These are phyloP conservation scores for Mycena vulgaris DNA, from an alignment of 768 basidiomycete species.

Conservation along the genomic window DNA sequence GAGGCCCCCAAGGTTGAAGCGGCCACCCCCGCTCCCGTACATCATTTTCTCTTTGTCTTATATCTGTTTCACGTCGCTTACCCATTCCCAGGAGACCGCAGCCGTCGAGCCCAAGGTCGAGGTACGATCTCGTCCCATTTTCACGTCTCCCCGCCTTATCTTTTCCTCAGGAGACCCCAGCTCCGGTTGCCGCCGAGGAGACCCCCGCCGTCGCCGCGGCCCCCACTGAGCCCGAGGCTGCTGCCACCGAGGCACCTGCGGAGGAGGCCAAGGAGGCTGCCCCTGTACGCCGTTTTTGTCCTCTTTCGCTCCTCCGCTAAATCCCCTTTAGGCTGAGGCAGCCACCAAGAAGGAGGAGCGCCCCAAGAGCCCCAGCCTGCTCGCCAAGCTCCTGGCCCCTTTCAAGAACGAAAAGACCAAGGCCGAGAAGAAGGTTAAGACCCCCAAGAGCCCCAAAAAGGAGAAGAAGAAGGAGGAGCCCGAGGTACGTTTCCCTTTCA, in stretches of 20 bases:
- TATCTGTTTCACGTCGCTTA: conserved; percentile 26
- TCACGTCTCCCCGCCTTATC: conserved; percentile 21
- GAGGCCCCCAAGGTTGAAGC: conserved; percentile 62
- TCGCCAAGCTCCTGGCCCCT: conserved; percentile 84
- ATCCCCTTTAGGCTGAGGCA: conserved; percentile 54
- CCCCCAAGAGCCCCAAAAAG: conserved; percentile 85
- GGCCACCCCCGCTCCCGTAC: conserved; percentile 50
- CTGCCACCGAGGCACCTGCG: conserved; percentile 49
- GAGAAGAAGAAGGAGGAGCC: conserved; percentile 85
- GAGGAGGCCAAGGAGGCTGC: conserved; percentile 45
- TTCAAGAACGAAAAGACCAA: conserved; percentile 81
- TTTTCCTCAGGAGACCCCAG: conserved; percentile 53
- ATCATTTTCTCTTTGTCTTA: conserved; percentile 25
- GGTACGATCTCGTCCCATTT: conserved; percentile 10
- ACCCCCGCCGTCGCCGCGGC: conserved; percentile 44
- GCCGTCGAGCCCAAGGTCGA: conserved; percentile 41
- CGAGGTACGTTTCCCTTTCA: conserved; percentile 58
- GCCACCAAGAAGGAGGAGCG: conserved; percentile 80
- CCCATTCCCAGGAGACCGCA: conserved; percentile 31
- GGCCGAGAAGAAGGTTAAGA: conserved; percentile 74
- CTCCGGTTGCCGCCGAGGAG: conserved; percentile 21
- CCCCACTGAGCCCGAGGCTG: conserved; percentile 53
- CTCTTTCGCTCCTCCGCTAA: conserved; percentile 11
- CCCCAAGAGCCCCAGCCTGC: conserved; percentile 84
- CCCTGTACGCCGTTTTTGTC: conserved; percentile 39